These are phyloP conservation scores for Aspergillus clavatus DNA, from an alignment of 2,329 filamentous ascomycete genomes.

Conservation along the genomic window DNA sequence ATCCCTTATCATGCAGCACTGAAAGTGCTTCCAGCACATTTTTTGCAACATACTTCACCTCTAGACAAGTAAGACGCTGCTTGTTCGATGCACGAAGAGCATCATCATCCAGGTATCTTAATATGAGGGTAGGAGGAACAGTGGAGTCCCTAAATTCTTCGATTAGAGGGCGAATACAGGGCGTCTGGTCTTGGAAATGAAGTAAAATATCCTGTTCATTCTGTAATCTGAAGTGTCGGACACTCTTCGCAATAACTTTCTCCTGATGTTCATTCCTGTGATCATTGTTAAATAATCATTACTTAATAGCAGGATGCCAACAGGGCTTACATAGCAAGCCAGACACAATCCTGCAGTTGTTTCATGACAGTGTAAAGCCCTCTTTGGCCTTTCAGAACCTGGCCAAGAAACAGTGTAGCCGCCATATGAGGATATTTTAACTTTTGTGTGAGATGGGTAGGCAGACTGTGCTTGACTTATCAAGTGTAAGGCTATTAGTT, in stretches of 20 bases:
- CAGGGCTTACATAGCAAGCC: slow-evolving; percentile 10
- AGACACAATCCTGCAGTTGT: slow-evolving; percentile 11
- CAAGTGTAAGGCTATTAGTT: too few species aligned
- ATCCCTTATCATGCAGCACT: slow-evolving; percentile 12
- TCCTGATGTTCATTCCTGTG: background rate
- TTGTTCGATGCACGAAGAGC: background rate
- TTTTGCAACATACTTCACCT: slow-evolving; percentile 8
- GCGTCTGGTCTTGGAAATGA: background rate
- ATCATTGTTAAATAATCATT: background rate
- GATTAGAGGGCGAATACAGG: background rate
- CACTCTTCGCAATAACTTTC: background rate
- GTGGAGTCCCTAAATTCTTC: background rate
- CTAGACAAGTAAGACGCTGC: background rate
- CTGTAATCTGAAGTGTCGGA: background rate
- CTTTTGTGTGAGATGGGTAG: too few species aligned
- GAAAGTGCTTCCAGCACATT: slow-evolving; percentile 11
- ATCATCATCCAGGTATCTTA: background rate
- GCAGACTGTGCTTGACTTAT: too few species aligned
- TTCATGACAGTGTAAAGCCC: slow-evolving; percentile 7
- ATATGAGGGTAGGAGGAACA: background rate
- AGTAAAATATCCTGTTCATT: background rate
- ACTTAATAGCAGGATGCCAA: background rate
- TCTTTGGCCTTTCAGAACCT: slow-evolving; percentile 3
- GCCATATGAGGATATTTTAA: background rate
- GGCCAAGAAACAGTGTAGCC: slow-evolving; percentile 1